Conservation (phyloP, 768 basidiomycete genomes). For the Boletus rubroflammeus region DNA sequence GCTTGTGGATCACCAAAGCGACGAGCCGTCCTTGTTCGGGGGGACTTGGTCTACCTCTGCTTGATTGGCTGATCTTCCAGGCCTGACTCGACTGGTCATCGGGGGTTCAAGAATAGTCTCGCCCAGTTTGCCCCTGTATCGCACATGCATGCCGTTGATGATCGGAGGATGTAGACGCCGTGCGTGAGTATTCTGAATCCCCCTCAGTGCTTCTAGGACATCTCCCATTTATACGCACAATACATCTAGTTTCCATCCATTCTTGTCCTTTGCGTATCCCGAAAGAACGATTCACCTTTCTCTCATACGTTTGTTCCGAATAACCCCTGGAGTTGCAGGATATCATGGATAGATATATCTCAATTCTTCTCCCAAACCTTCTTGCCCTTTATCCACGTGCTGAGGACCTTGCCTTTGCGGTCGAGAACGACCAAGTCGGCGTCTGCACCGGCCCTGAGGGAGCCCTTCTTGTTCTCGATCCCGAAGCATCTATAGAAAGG, state of each 20-base stretch:
- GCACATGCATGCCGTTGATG: background rate
- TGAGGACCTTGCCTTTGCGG: slow-evolving; percentile 57
- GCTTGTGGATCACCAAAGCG: no score
- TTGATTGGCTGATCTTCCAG: background rate
- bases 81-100: no score
- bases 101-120: background rate
- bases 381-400: slow-evolving; percentile 76
- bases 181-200: background rate
- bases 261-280: background rate
- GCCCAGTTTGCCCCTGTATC: background rate
- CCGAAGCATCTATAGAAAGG: slow-evolving; percentile 57
- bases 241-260: background rate
- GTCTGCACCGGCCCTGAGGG: slow-evolving; percentile 76
- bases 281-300: background rate
- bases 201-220: background rate
- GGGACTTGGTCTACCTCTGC: background rate
- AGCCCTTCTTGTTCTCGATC: slow-evolving; percentile 77
- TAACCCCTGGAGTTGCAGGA: background rate
- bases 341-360: slow-evolving; percentile 2
- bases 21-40: no score
- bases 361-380: slow-evolving; percentile 56
- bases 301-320: background rate
- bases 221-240: background rate
- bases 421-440: slow-evolving; percentile 82
- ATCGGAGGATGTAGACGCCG: background rate